Percentiles rank a stretch among this genome's conserved stretches.
Evolutionary conservation across 371 early-diverging fungal species (phyloP).

Genomic region (Mortierella sp.): DNA sequence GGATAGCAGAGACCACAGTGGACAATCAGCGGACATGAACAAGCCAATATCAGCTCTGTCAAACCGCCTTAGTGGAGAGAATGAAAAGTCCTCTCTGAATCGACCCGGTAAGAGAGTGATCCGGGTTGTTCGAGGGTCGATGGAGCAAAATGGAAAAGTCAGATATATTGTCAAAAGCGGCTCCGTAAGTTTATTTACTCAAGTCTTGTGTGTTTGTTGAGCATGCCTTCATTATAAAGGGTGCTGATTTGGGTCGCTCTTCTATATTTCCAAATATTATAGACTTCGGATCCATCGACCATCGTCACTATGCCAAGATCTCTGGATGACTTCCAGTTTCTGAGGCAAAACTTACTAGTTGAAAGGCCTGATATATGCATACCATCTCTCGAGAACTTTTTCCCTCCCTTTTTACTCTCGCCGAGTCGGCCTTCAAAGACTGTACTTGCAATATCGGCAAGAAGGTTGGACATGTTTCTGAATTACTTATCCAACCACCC

Average conservation of each 20-base stretch:
- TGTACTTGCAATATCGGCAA: conserved; percentile 52
- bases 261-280: background rate
- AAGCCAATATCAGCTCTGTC: background rate
- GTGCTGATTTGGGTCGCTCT: background rate
- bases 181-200: conserved; percentile 30
- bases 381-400: conserved; percentile 61
- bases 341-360: conserved; percentile 59
- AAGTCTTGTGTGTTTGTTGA: background rate
- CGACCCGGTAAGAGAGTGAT: conserved; percentile 36
- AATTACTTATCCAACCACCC: conserved; percentile 64
- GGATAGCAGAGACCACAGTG: conserved; percentile 10
- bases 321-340: conserved; percentile 62
- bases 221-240: background rate
- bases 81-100: background rate
- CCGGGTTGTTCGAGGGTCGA: conserved; percentile 48
- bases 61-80: background rate
- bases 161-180: conserved; percentile 61
- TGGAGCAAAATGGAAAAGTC: conserved; percentile 49
- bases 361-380: conserved; percentile 66
- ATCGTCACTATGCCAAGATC: conserved; percentile 59
- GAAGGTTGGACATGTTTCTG: conserved; percentile 61
- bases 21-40: background rate
- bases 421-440: conserved; percentile 61
- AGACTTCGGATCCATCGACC: conserved; percentile 51
- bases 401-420: conserved; percentile 58